Conservation (phyloP, 1,284 basidiomycete genomes). For the Ceratobasidium sp. region DNA sequence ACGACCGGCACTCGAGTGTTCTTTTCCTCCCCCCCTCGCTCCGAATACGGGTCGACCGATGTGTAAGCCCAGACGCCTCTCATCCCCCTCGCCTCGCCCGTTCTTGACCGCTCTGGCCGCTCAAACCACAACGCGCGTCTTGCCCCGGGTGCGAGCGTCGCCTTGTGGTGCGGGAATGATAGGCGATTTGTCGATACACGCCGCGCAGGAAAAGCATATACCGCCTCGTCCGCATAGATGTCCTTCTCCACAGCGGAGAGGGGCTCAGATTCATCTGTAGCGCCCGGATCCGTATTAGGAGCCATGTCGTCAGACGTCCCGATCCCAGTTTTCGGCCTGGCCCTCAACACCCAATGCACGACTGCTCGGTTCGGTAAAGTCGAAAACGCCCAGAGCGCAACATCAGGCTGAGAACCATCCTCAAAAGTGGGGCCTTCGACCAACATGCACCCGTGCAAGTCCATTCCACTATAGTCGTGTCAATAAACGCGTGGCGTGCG, state of each 20-base stretch:
- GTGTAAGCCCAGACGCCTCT: slow-evolving; percentile 32
- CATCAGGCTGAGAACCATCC: slow-evolving; percentile 2
- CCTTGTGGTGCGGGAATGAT: too few relatives aligned
- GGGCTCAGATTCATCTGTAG: not conserved
- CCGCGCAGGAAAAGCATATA: too few relatives aligned
- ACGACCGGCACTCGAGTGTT: slow-evolving; percentile 2
- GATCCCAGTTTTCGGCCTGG: not conserved
- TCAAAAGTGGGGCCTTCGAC: slow-evolving; percentile 29
- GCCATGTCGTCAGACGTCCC: not conserved
- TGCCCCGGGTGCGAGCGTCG: too few relatives aligned
- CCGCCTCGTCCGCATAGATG: not conserved
- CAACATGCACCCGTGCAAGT: slow-evolving; percentile 8
- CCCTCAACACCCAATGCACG: slow-evolving; percentile 26
- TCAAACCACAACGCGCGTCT: too few relatives aligned
- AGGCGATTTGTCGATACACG: too few relatives aligned
- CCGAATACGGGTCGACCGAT: not conserved
- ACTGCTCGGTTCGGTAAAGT: slow-evolving; percentile 11
- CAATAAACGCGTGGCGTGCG: too few relatives aligned
- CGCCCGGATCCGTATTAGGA: not conserved
- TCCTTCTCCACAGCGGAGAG: not conserved
- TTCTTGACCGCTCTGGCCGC: slow-evolving; percentile 21
- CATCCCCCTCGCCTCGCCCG: slow-evolving; percentile 31
- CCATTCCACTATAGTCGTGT: slow-evolving; percentile 15
- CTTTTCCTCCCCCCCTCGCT: not conserved
- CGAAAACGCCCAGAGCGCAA: slow-evolving; percentile 32